Base-by-base conservation (phyloP, 164 flowering plant genomes). In the Magnolia kwangsiensis region DNA sequence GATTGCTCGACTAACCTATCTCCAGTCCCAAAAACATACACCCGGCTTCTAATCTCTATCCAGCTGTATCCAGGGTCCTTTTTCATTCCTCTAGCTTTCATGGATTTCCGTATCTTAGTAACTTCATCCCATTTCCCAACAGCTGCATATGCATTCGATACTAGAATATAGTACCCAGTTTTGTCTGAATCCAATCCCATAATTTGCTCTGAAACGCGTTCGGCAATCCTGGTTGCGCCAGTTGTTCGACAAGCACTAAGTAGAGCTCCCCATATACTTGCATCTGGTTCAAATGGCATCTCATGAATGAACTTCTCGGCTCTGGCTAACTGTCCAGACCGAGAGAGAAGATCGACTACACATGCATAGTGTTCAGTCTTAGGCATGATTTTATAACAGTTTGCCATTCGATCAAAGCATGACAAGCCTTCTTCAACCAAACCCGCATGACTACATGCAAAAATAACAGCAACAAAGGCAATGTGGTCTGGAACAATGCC, bases 391-490 rank as follows among this genome's bases (percentile, higher is more conserved):
- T 73, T 71, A 63, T 83, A 83, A 27, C 73, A 70, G 18, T 51
- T 59, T 75, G 79, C 75, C 87, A 87, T 87, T 23, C 51, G 74
- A 2, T 81, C 45, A 61, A 87, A 85, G 51, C 51, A 80, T 50
- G 66, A 65, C 50, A 83, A 65, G 27, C 89, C 89, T 64, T 87
- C 83, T 71, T 83, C 78, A 7, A 85, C 82, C 77, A 87, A 78
- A 70, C 87, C 86, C 8, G 86, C 78, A 77, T 87, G 89, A 69
- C 89, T 87, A 72, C 89, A 87, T 20, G 89, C 87, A 82, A 49
- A 83, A 27, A 87, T 74, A 18, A 85, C 71, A 49, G 85, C 85
- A 75, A 87, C 72, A 51, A 87, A 85, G 55, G 85, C 81, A 13
- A 87, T 72, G 66, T 73, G 79, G 71, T 87, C 89, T 27, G 87